Evolutionary conservation across 495 filamentous ascomycete species (phyloP).

Genomic region (Wilcoxina mikolae): DNA sequence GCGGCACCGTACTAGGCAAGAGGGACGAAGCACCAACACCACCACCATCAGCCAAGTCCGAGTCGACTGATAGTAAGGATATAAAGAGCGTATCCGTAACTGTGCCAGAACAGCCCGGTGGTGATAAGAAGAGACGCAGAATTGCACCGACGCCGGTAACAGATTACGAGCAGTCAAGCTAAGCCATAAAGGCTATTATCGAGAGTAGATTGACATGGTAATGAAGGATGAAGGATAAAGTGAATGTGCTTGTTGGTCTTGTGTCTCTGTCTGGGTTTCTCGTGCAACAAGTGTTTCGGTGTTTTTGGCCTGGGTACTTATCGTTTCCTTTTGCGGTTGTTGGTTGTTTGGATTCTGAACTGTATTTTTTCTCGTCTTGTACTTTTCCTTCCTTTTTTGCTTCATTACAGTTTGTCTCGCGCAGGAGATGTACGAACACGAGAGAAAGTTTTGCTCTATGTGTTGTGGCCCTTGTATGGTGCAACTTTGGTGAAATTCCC

Average conservation of each 20-base stretch:
- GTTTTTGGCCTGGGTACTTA: background rate
- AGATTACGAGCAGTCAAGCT: background rate
- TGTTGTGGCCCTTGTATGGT: too few relatives aligned
- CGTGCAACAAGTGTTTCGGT: background rate
- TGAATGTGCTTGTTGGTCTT: background rate
- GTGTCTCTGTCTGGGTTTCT: constrained; percentile 3
- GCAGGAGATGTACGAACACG: too few relatives aligned
- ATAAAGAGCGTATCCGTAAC: constrained; percentile 24
- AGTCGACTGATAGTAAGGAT: constrained; percentile 38
- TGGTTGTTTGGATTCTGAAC: constrained; percentile 4
- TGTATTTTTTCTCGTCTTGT: constrained; percentile 11
- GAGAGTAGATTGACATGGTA: too few relatives aligned
- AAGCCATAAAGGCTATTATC: too few relatives aligned
- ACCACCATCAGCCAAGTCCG: constrained; percentile 42
- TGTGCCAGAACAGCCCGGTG: constrained; percentile 10
- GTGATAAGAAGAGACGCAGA: constrained; percentile 51
- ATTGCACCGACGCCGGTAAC: constrained; percentile 59
- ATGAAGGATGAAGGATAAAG: background rate
- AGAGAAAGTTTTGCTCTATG: too few relatives aligned
- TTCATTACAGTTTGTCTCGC: background rate
- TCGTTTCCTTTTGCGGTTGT: background rate
- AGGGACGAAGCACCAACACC: constrained; percentile 33
- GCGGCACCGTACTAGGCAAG: constrained; percentile 42
- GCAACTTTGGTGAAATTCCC: too few relatives aligned
- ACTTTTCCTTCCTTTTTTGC: background rate